Evolutionary conservation across 345 rosid species (phyloP), one percentile per base, ranked within the genome.

Genomic region (Salix dunnii): DNA sequence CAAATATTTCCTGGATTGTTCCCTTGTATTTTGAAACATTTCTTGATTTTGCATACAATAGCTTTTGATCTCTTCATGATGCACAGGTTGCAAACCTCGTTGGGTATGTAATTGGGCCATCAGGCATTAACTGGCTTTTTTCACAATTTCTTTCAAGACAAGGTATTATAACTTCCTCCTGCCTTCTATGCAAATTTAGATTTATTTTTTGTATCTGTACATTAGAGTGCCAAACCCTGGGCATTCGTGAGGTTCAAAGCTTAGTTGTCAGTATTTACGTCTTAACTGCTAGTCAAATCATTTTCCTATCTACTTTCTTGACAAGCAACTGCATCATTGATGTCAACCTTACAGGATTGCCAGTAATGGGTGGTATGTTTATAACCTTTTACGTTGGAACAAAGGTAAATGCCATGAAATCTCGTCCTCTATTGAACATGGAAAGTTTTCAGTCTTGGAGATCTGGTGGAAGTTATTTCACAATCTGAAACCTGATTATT

Each of bases 81-180:
- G 85, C 87, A 93, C 87, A 93, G 98, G 88, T 90, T 8, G 99
- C 97, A 63, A 95, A 93, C 82, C 98, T 95, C 71, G 94, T 87
- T 71, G 99, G 98, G 77, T 95, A 90, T 85, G 97, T 95, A 68
- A 82, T 95, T 64, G 96, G 98, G 64, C 97, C 97, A 48, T 89
- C 96, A 0, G 93, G 94, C 49, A 51, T 88, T 77, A 89, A 90
- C 85, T 91, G 91, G 98, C 77, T 90, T 82, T 79, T 88, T 40
- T 85, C 93, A 73, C 87, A 78, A 72, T 93, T 95, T 87, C 86
- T 88, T 53, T 79, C 76, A 5, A 81, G 79, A 80, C 90, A 93
- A 86, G 99, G 99, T 91, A 86, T 38, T 70, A 6, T 46, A 28
- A 4, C 61, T 55, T 2, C 67, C 36, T n/a, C 33, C 16, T 62